Evolutionary conservation across 2,329 filamentous ascomycete genomes (phyloP), one percentile per base, ranked within the genome.

Genomic region (Colletotrichum musae): DNA sequence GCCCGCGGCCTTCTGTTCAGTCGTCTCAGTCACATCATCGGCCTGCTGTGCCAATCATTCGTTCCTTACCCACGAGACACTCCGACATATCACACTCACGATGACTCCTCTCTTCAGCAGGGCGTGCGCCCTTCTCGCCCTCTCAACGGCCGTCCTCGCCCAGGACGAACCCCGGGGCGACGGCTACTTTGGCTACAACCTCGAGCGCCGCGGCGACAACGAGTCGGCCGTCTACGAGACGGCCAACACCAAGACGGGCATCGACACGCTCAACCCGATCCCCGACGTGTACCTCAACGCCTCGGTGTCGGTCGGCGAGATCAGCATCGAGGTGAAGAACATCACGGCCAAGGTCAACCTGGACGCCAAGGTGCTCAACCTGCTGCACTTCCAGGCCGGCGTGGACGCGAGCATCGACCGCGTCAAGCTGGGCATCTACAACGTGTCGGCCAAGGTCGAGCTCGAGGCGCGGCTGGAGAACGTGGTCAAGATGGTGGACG

Each of bases 201-300:
- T 89, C 69, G 78, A 83, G 39, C 79, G 86, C 61, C 81, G 83
- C 41, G 85, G 85, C 58, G 85, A 88, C 73, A 82, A 84, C 6
- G 80, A 84, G 28, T 84, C 86, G 2, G 81, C 83, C 15, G 76
- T 84, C 52, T 89, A 89, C 77, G 86, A 87, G 72, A 90, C 88
- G 0, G 84, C 80, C 51, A 81, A 82, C 72, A 89, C 86, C 1
- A 76, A 78, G 5, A 74, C 79, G 2, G 84, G 83, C 54, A 82
- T 83, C 21, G 81, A 80, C 6, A 74, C 80, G 1, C 80, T 84
- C 1, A 76, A 80, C 24, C 78, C 82, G 1, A 81, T 84, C 53
- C 88, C 88, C 3, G 88, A 91, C 72, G 88, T 90, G 18, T 88
- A 86, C 71, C 84, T 91, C 61, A 90, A 90, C 72, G 88, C 88